These are phyloP conservation scores for Cladosporium velox DNA, from an alignment of 2,329 filamentous ascomycete genomes.

Conservation along the genomic window DNA sequence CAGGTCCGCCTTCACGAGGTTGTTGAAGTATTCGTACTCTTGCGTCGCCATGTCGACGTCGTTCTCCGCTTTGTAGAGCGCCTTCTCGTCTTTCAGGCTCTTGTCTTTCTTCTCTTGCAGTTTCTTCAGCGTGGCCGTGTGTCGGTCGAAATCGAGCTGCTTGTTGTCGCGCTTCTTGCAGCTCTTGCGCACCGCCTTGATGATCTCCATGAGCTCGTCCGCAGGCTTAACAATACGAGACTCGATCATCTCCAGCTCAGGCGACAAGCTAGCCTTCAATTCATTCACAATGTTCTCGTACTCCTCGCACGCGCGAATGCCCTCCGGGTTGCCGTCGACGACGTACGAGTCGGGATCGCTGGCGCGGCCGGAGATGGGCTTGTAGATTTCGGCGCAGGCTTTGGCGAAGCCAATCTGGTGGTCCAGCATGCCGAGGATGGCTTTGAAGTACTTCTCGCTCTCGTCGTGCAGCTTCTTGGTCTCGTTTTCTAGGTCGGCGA, in stretches of 20 bases:
- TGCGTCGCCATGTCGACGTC: constrained; percentile 89
- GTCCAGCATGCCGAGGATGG: constrained; percentile 95
- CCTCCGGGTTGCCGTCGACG: constrained; percentile 84
- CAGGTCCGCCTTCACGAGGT: constrained; percentile 91
- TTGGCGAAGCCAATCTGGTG: constrained; percentile 99
- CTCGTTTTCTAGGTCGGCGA: constrained; percentile 90
- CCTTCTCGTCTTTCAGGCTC: constrained; percentile 93
- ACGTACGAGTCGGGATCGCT: constrained; percentile 86
- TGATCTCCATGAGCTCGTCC: constrained; percentile 88
- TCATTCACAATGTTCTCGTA: constrained; percentile 91
- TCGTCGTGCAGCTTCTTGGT: constrained; percentile 97
- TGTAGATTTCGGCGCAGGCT: constrained; percentile 94
- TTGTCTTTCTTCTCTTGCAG: constrained; percentile 98
- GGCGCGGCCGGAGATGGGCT: constrained; percentile 92
- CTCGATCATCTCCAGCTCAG: constrained; percentile 98
- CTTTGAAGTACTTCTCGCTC: constrained; percentile 94
- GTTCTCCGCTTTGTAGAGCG: constrained; percentile 90
- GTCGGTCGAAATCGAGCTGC: constrained; percentile 92
- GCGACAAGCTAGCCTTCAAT: constrained; percentile 80
- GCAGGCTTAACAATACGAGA: constrained; percentile 86
- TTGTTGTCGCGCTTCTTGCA: constrained; percentile 93
- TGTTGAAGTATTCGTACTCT: constrained; percentile 98
- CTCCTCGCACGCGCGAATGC: constrained; percentile 92
- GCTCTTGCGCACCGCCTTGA: constrained; percentile 92
- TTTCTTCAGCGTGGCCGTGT: constrained; percentile 82